phyloP scores from a whole-genome alignment of 257 asterid species.

The Haberlea rhodopensis region DNA sequence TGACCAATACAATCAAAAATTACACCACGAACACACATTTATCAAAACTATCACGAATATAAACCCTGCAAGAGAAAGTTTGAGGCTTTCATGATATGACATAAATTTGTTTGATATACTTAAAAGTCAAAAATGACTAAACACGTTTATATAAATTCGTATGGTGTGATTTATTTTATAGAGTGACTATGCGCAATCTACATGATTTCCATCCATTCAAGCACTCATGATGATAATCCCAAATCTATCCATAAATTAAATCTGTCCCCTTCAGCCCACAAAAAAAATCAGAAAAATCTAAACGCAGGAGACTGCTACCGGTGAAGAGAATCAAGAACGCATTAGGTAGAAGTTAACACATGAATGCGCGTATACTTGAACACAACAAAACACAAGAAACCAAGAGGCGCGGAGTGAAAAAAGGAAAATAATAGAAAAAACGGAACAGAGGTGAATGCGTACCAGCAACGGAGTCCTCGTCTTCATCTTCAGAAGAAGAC shows the following conservation, averaged over 20 bases:
- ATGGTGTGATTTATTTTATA: background rate
- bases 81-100: background rate
- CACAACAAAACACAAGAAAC: background rate
- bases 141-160: conserved; percentile 1
- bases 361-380: background rate
- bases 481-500: conserved; percentile 48
- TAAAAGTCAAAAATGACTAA: conserved; percentile 4
- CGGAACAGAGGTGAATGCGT: background rate
- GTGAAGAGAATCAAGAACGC: background rate
- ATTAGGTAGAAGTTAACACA: background rate
- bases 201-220: background rate
- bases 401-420: background rate
- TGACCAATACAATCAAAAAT: background rate
- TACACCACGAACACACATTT: conserved; percentile 1
- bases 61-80: conserved; percentile 1
- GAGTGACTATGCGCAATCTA: background rate
- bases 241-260: background rate
- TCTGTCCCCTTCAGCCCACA: background rate
- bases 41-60: conserved; percentile 15
- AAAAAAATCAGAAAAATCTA: conserved; percentile 13
- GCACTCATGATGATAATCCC: background rate
- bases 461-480: conserved; percentile 44
- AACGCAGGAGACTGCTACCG: conserved; percentile 15
- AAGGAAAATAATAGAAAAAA: background rate
- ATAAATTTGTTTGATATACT: too few species aligned